These are phyloP conservation scores for Cardiospermum halicacabum DNA, from an alignment of 345 rosid species.

Conservation along the genomic window DNA sequence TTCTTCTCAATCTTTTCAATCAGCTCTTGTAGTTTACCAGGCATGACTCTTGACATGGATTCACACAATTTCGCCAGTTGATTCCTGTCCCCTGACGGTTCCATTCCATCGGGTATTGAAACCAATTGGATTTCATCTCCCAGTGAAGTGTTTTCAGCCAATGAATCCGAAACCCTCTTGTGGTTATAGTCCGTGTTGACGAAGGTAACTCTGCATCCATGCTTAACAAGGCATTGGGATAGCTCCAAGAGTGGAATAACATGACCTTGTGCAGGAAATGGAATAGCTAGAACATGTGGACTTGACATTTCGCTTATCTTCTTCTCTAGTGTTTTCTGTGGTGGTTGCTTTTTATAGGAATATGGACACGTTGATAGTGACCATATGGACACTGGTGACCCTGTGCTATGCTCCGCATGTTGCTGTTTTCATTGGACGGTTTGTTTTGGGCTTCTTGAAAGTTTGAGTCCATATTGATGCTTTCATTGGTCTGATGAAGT, in stretches of 20 bases:
- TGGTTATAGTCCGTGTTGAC: conserved; percentile 3
- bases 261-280: conserved; percentile 23
- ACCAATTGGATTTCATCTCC: conserved; percentile 1
- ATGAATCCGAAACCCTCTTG: conserved; percentile 6
- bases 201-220: conserved; percentile 20
- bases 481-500: too few relatives aligned
- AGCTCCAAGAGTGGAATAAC: conserved; percentile 8
- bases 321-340: conserved; percentile 24
- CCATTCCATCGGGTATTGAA: conserved; percentile 22
- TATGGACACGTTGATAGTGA: too few relatives aligned
- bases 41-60: not conserved
- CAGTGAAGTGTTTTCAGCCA: not conserved
- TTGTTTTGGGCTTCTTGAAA: too few relatives aligned
- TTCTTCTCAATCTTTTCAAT: not conserved
- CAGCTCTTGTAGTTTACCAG: not conserved
- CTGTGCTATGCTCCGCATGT: too few relatives aligned
- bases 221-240: conserved; percentile 4
- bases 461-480: too few relatives aligned
- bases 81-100: conserved; percentile 9
- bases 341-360: too few relatives aligned
- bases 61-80: not conserved
- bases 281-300: conserved; percentile 12
- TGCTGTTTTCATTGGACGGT: too few relatives aligned
- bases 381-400: too few relatives aligned
- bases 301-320: not conserved